A percentile compares a stretch with the other conserved stretches of the same genome.
Evolutionary conservation across 2,329 filamentous ascomycete genomes (phyloP).

Genomic region (Sphaceloma murrayae): DNA sequence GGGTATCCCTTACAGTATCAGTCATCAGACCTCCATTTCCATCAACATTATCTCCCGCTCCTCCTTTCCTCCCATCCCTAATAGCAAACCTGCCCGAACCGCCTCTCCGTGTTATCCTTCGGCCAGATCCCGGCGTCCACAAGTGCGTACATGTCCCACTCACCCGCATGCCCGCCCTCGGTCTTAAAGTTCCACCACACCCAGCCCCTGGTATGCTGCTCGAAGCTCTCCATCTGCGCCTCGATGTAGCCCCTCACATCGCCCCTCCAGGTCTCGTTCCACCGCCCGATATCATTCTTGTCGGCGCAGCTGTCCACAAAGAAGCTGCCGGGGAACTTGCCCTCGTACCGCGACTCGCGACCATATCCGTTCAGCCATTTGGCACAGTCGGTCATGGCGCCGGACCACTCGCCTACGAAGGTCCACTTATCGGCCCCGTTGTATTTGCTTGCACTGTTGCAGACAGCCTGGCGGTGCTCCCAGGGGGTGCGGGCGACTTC

Average conservation of each 20-base stretch:
- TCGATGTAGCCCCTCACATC: constrained; percentile 45
- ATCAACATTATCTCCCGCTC: background rate
- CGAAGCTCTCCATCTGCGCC: constrained; percentile 45
- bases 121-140: constrained; percentile 45
- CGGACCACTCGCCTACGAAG: constrained; percentile 61
- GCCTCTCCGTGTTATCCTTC: constrained; percentile 29
- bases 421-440: constrained; percentile 52
- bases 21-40: background rate
- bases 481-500: constrained; percentile 42
- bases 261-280: constrained; percentile 37
- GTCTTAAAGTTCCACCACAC: constrained; percentile 52
- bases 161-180: constrained; percentile 35
- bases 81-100: constrained; percentile 25
- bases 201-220: constrained; percentile 44
- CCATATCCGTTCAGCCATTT: constrained; percentile 44
- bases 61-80: constrained; percentile 15
- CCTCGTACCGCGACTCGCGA: constrained; percentile 52
- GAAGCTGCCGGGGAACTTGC: constrained; percentile 39
- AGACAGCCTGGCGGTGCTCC: constrained; percentile 48
- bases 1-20: constrained; percentile 8
- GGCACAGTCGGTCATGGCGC: constrained; percentile 54
- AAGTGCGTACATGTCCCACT: constrained; percentile 45
- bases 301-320: constrained; percentile 47
- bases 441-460: constrained; percentile 43
- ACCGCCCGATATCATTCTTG: constrained; percentile 41